Evolutionary conservation across 352 stramenopile species (phyloP).

Genomic region (Thalassiosira ordinaria): DNA sequence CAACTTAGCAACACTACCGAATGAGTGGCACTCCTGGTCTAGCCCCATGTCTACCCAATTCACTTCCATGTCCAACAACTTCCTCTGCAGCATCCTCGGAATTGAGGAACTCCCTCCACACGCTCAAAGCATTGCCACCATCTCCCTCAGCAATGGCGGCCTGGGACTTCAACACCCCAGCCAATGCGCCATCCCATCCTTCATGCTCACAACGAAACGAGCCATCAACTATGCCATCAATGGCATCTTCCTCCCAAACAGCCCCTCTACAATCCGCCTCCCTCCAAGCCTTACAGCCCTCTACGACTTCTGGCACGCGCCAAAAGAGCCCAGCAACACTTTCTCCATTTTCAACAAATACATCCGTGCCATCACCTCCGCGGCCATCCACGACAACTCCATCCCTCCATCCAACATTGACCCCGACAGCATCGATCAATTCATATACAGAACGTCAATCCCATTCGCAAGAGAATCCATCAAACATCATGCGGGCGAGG

Average conservation of each 20-base stretch:
- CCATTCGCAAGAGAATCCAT: too few species aligned
- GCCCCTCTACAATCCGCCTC: background rate
- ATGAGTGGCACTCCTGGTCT: conserved; percentile 6
- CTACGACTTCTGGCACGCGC: background rate
- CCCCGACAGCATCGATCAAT: too few species aligned
- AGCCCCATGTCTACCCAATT: background rate
- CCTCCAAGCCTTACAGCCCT: conserved; percentile 1
- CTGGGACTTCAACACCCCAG: conserved; percentile 23
- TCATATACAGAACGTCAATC: too few species aligned
- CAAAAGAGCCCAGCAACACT: background rate
- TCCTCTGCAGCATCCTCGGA: background rate
- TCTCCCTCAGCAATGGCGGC: conserved; percentile 15
- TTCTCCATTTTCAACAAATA: conserved; percentile 22
- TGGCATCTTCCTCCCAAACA: conserved; percentile 9
- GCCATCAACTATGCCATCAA: conserved; percentile 1
- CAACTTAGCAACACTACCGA: background rate
- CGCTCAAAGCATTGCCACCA: conserved; percentile 2
- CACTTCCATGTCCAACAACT: background rate
- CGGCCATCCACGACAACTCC: background rate
- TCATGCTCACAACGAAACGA: conserved; percentile 22
- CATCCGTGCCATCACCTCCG: background rate
- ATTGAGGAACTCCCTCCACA: background rate
- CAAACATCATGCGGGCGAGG: too few species aligned
- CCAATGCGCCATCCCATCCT: conserved; percentile 7
- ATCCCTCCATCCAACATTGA: too few species aligned